Evolutionary conservation across 495 filamentous ascomycete species (phyloP).

Genomic region (Schizothecium vesticola): DNA sequence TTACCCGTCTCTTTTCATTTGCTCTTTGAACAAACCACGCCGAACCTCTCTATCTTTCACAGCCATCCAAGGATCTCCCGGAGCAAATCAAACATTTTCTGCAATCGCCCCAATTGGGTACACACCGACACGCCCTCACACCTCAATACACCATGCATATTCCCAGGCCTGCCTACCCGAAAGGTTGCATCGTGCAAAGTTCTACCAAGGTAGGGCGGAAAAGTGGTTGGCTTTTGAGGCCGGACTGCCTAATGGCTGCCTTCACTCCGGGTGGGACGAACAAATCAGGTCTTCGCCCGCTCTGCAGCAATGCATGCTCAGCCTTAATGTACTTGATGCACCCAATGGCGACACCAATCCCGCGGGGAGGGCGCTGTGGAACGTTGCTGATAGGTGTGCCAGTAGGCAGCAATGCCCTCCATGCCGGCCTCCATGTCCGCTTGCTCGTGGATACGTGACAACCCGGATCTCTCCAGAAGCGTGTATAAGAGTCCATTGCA

Average conservation of each 20-base stretch:
- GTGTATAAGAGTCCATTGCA: not conserved
- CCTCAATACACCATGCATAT: too few species aligned
- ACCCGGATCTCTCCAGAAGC: not conserved
- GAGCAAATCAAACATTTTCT: too few species aligned
- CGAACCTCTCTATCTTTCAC: too few species aligned
- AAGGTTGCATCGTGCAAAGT: not conserved
- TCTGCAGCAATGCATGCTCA: not conserved
- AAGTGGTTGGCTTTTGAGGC: not conserved
- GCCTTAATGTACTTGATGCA: not conserved
- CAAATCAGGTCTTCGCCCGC: not conserved
- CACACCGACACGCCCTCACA: too few species aligned
- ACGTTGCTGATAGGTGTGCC: not conserved
- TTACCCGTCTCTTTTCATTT: too few species aligned
- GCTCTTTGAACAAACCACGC: too few species aligned
- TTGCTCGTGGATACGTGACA: too few species aligned
- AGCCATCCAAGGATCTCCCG: too few species aligned
- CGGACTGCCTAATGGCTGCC: not conserved
- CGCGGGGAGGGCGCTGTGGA: not conserved
- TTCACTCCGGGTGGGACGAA: not conserved
- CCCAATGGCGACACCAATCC: not conserved
- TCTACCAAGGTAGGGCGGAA: not conserved
- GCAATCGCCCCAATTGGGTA: too few species aligned
- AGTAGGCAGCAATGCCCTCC: not conserved
- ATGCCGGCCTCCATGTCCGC: too few species aligned
- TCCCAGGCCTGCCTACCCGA: not conserved